These are phyloP conservation scores for Brassica incana DNA, from an alignment of 345 rosid species.

Conservation along the genomic window DNA sequence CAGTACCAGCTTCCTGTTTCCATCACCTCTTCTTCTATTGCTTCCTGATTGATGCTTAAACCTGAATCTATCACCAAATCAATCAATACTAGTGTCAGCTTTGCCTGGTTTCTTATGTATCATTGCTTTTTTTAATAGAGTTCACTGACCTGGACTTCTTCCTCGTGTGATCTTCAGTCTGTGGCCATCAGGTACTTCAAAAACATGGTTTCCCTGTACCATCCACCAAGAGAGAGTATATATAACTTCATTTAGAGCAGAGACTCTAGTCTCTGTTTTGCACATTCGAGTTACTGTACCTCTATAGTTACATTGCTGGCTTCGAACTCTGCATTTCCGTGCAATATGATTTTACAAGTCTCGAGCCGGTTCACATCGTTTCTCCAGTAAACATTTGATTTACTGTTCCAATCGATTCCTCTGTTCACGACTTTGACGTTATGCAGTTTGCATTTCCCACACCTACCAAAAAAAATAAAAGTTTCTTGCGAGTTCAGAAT, in stretches of 20 bases:
- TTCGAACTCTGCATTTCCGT: slow-evolving; percentile 94
- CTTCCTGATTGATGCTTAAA: slow-evolving; percentile 52
- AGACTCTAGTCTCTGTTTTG: neutral
- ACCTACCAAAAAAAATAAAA: slow-evolving; percentile 42
- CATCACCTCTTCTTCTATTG: slow-evolving; percentile 47
- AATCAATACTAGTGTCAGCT: neutral
- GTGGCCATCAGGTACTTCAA: slow-evolving; percentile 85
- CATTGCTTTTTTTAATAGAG: neutral
- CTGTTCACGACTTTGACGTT: slow-evolving; percentile 69
- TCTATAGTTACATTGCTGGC: slow-evolving; percentile 67
- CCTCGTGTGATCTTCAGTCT: slow-evolving; percentile 65
- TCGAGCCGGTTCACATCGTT: slow-evolving; percentile 68
- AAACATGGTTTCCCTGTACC: slow-evolving; percentile 76
- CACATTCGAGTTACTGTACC: slow-evolving; percentile 42
- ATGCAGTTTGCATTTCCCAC: slow-evolving; percentile 81
- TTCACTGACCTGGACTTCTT: slow-evolving; percentile 56
- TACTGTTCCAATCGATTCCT: slow-evolving; percentile 80
- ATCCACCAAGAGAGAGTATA: neutral
- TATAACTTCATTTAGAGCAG: neutral
- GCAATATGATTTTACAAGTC: slow-evolving; percentile 65
- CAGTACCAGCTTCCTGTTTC: slow-evolving; percentile 90
- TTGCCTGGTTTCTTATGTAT: neutral
- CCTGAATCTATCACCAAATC: slow-evolving; percentile 43
- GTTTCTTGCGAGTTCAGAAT: neutral
- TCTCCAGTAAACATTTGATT: slow-evolving; percentile 82